Percentiles rank a stretch among this genome's conserved stretches.
These are phyloP conservation scores for Bryoglossum gracile DNA, from an alignment of 495 filamentous ascomycete species.

Conservation along the genomic window DNA sequence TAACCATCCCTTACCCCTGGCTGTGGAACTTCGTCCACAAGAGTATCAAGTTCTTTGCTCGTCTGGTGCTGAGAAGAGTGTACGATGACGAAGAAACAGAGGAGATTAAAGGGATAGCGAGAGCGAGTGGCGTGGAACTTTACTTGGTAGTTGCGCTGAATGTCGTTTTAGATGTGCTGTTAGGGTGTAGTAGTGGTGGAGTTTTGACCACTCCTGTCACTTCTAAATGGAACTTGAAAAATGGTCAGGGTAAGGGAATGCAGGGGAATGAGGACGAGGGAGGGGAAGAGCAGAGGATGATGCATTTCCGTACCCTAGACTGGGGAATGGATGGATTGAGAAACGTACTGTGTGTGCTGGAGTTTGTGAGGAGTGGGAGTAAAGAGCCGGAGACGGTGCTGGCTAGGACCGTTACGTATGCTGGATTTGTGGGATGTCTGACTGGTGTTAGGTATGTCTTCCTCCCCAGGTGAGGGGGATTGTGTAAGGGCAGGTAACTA, in stretches of 20 bases:
- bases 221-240: background rate
- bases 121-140: constrained; percentile 44
- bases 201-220: constrained; percentile 19
- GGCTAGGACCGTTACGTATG: constrained; percentile 54
- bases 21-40: too few relatives aligned
- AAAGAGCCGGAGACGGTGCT: constrained; percentile 35
- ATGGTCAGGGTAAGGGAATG: background rate
- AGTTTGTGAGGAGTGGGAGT: constrained; percentile 38
- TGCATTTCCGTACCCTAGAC: constrained; percentile 62
- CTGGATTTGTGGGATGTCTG: constrained; percentile 55
- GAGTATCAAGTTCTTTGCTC: constrained; percentile 32
- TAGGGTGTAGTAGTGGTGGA: constrained; percentile 61
- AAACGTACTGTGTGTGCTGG: constrained; percentile 48
- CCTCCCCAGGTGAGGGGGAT: background rate
- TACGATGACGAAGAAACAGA: constrained; percentile 51
- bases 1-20: constrained; percentile 14
- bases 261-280: constrained; percentile 20
- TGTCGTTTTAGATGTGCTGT: constrained; percentile 53
- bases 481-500: constrained; percentile 2
- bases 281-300: constrained; percentile 27
- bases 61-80: constrained; percentile 40
- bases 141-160: constrained; percentile 56
- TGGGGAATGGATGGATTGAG: constrained; percentile 59
- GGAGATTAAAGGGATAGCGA: constrained; percentile 52
- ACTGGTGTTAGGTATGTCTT: constrained; percentile 46